A percentile compares a stretch with the other conserved stretches of the same genome.
These are phyloP conservation scores for Fusarium redolens DNA, from an alignment of 2,329 filamentous ascomycete species.

Conservation along the genomic window DNA sequence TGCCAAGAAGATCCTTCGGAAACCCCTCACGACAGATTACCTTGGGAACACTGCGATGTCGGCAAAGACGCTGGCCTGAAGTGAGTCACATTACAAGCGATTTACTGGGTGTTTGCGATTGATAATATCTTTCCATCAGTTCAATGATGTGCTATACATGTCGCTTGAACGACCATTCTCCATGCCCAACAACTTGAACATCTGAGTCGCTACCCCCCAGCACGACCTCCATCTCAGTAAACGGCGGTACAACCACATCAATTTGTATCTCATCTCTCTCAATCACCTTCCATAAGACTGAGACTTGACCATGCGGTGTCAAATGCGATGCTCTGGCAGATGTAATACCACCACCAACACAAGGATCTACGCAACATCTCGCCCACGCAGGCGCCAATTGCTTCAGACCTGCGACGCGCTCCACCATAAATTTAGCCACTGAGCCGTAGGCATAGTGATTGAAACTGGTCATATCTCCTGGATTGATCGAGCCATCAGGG, in stretches of 20 bases:
- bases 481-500: neutral
- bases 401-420: neutral
- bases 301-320: neutral
- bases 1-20: neutral
- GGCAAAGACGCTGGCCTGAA: fast-evolving
- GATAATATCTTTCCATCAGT: no score
- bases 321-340: neutral
- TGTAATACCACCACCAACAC: neutral
- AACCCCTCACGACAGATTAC: neutral
- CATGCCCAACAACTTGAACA: neutral
- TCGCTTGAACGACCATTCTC: neutral
- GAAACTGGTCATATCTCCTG: neutral
- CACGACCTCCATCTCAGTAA: neutral
- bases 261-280: neutral
- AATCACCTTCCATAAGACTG: neutral
- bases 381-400: neutral
- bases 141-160: neutral
- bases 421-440: neutral
- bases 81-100: no score
- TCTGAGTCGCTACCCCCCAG: neutral
- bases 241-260: neutral
- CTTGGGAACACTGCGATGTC: fast-evolving
- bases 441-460: neutral
- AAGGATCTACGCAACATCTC: neutral
- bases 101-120: no score